Evolutionary conservation across 108 stramenopile species (phyloP), one percentile per base, ranked within the genome.

Genomic region (Nitzschia inconspicua): DNA sequence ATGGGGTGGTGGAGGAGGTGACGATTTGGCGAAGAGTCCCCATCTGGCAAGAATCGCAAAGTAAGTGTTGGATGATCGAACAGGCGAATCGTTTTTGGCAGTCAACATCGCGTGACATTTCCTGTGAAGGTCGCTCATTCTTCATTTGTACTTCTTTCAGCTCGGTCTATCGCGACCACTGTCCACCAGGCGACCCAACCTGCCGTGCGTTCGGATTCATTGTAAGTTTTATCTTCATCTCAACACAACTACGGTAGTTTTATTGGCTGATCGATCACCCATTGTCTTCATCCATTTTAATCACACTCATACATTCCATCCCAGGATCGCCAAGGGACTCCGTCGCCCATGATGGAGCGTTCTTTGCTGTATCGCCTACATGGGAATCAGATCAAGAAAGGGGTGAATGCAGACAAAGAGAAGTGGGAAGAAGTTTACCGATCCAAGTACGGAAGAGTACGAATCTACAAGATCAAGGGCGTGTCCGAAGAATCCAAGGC

Each of bases 31-130:
- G 57, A 98, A 98, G 75, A 88, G 83, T 70, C 94, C 95, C 16
- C 96, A 97, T 70, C 83, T 97, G 58, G 96, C 95, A 27, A 73
- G 97, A 32, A 98, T 99, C 66, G 97, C 95, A n/a, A 93, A 92
- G n/a, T n/a, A n/a, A n/a, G n/a, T n/a, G n/a, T n/a, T n/a, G n/a
- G n/a, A n/a, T n/a, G n/a, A n/a, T n/a, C n/a, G n/a, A n/a, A n/a
- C n/a, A n/a, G n/a, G n/a, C n/a, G n/a, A n/a, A n/a, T n/a, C n/a
- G n/a, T n/a, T n/a, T n/a, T n/a, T n/a, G n/a, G n/a, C n/a, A n/a
- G n/a, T n/a, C n/a, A n/a, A n/a, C n/a, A n/a, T n/a, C n/a, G n/a
- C n/a, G n/a, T n/a, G n/a, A n/a, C n/a, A n/a, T n/a, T n/a, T n/a
- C n/a, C n/a, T n/a, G n/a, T n/a, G n/a, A n/a, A n/a, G n/a, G n/a